Base-by-base conservation (phyloP, 2,329 filamentous ascomycete genomes). In the Trichoderma atrobrunneum region DNA sequence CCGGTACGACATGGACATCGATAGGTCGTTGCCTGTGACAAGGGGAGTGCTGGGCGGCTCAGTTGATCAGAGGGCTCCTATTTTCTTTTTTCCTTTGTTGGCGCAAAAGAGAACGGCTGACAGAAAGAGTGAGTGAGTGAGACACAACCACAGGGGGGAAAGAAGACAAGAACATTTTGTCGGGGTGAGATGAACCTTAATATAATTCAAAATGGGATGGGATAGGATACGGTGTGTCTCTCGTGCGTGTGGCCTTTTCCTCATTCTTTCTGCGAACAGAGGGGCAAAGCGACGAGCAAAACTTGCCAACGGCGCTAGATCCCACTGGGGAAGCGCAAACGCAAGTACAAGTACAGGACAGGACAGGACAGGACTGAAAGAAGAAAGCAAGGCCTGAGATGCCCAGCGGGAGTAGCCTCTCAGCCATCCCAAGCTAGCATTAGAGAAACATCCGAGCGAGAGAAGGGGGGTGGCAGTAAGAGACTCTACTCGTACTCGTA, bases 171-270 rank as follows among this genome's bases (percentile, higher is more conserved):
- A 14, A 16, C 12, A 21, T 34, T 61, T 48, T 56, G 54, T 62
- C 30, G 71, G 71, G 71, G 71, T 54, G 48, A 56, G 65, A 70
- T 69, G 70, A 72, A 72, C 65, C 71, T 72, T 72, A 72, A 72
- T 72, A 72, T 72, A 72, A 72, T 60, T 72, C 71, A 64, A 64
- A 70, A 28, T 48, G 59, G 59, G 57, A 72, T 54, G 57, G 70
- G 64, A 62, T 57, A 36, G 32, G 26, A 48, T 48, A 60, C 34
- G 54, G 65, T 48, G 65, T 68, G 65, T 67, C 36, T 61, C 30
- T 72, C 57, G 39, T 63, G 48, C 36, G 57, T 51, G 59, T 72
- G 59, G 71, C 65, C 69, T 59, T 62, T 32, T 48, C 18, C 21
- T 39, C 21, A 26, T 57, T 26, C n/a, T 57, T 28, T 43, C 24